Conservation (phyloP, 345 rosid species). For the Acer campestre region DNA sequence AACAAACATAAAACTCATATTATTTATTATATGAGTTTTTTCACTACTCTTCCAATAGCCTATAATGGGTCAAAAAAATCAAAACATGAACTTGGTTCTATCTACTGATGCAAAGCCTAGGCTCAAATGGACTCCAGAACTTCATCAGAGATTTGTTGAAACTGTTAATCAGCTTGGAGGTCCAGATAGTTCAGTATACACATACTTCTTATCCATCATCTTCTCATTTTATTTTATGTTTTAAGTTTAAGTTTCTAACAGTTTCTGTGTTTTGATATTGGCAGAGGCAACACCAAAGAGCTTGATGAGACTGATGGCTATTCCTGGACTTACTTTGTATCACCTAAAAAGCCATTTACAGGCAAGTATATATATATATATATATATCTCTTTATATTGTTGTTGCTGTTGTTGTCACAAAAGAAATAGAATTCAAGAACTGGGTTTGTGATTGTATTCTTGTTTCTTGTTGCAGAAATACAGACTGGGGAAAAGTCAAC, state of each 20-base stretch:
- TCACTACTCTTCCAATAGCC: conserved; percentile 17
- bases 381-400: no score
- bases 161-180: conserved; percentile 87
- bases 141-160: conserved; percentile 82
- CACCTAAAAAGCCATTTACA: conserved; percentile 97
- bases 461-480: conserved; percentile 63
- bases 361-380: conserved; percentile 30
- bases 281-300: conserved; percentile 97
- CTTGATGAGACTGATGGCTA: conserved; percentile 79
- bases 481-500: conserved; percentile 86
- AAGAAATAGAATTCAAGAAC: background rate
- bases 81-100: conserved; percentile 68
- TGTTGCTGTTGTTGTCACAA: conserved; percentile 6
- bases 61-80: conserved; percentile 50
- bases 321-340: conserved; percentile 89
- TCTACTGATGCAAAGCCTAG: conserved; percentile 96
- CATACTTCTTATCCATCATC: background rate
- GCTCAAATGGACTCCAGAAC: conserved; percentile 95
- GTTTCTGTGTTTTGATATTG: conserved; percentile 22
- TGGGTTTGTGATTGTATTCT: conserved; percentile 3
- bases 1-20: conserved; percentile 19
- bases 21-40: conserved; percentile 21
- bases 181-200: conserved; percentile 66
- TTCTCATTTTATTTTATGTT: conserved; percentile 5
- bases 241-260: background rate